phyloP scores from a whole-genome alignment of 1,284 basidiomycete species.

The Ganoderma multipileum region DNA sequence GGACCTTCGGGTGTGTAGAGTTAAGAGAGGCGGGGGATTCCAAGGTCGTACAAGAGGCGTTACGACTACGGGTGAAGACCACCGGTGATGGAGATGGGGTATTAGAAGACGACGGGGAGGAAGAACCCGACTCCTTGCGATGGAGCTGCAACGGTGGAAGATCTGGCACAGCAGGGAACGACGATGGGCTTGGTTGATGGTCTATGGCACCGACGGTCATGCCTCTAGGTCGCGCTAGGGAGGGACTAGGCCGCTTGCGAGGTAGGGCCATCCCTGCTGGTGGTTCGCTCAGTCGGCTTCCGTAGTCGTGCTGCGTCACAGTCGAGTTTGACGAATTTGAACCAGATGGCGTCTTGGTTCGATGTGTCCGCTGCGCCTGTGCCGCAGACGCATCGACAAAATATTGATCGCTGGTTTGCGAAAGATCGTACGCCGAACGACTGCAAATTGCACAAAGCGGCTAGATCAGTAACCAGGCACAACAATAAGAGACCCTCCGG shows the following conservation, averaged over 20 bases:
- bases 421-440: conserved; percentile 28
- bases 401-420: conserved; percentile 20
- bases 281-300: conserved; percentile 29
- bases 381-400: conserved; percentile 5
- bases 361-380: conserved; percentile 21
- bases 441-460: conserved; percentile 16
- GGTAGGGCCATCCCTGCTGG: conserved; percentile 18
- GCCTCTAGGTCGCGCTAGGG: conserved; percentile 55
- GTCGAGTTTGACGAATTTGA: conserved; percentile 37
- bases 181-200: conserved; percentile 11
- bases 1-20: conserved; percentile 33
- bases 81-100: conserved; percentile 34
- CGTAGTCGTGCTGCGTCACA: conserved; percentile 26
- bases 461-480: neutral
- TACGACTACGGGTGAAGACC: conserved; percentile 34
- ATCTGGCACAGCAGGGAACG: neutral
- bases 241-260: conserved; percentile 36
- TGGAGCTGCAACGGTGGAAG: conserved; percentile 27
- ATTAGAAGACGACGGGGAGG: conserved; percentile 31
- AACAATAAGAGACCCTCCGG: neutral
- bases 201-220: conserved; percentile 50
- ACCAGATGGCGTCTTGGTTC: conserved; percentile 30
- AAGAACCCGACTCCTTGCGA: conserved; percentile 34
- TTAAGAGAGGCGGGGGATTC: conserved; percentile 29
- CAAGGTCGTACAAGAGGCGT: conserved; percentile 29